Evolutionary conservation across 164 flowering plant genomes (phyloP).

Genomic region (Nelumbo lutea): DNA sequence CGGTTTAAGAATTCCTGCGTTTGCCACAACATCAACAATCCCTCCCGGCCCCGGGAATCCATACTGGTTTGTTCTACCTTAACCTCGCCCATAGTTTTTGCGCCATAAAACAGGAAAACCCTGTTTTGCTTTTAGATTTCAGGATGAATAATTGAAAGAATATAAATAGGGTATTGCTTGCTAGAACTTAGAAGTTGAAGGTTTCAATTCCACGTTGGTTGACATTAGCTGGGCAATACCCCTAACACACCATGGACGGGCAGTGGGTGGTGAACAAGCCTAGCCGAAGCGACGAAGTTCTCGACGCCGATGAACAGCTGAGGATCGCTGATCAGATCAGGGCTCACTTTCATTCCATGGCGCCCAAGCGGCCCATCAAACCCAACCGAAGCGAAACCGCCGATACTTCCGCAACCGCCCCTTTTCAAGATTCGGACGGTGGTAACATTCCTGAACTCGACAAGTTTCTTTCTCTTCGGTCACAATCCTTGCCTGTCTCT

Average conservation of each 20-base stretch:
- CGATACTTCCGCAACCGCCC: conserved; percentile 6
- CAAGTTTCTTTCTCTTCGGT: conserved; percentile 39
- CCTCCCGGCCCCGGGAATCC: too few relatives aligned
- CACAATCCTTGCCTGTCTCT: conserved; percentile 30
- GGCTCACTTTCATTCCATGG: conserved; percentile 49
- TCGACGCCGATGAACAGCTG: conserved; percentile 42
- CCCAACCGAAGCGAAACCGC: conserved; percentile 66
- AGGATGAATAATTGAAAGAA: too few relatives aligned
- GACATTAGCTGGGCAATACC: too few relatives aligned
- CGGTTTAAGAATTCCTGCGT: too few relatives aligned
- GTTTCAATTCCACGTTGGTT: too few relatives aligned
- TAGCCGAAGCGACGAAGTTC: conserved; percentile 69
- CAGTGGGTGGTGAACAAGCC: conserved; percentile 35
- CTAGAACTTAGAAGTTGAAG: too few relatives aligned
- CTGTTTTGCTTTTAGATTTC: too few relatives aligned
- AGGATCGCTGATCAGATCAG: conserved; percentile 37
- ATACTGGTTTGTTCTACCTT: too few relatives aligned
- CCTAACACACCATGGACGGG: neutral
- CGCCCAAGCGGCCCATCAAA: conserved; percentile 61
- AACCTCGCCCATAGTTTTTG: too few relatives aligned
- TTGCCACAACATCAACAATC: too few relatives aligned
- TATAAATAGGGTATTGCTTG: too few relatives aligned
- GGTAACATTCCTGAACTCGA: conserved; percentile 41
- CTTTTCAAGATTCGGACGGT: neutral
- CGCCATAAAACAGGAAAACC: too few relatives aligned